A percentile compares a stretch with the other conserved stretches of the same genome.
Conservation (phyloP, 371 early-diverging fungal genomes). For the Mucor racemosus region DNA sequence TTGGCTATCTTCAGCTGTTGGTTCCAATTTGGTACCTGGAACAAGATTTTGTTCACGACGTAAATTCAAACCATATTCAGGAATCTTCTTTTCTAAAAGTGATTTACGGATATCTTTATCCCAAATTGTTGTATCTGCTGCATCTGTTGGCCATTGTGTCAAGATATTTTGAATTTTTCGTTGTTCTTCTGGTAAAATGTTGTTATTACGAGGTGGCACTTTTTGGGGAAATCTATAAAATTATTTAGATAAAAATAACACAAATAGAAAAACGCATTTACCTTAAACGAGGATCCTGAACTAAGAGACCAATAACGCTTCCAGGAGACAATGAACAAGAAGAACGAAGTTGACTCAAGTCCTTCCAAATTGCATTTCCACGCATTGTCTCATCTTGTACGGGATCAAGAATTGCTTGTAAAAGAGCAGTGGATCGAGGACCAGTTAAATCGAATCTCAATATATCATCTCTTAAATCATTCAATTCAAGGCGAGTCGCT, state of each 20-base stretch:
- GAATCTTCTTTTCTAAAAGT: constrained; percentile 44
- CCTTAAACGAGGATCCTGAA: constrained; percentile 78
- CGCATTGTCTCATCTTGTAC: constrained; percentile 11
- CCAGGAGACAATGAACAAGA: constrained; percentile 75
- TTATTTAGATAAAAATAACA: not conserved
- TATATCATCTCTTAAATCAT: constrained; percentile 45
- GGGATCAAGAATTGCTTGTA: constrained; percentile 62
- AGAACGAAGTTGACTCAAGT: constrained; percentile 54
- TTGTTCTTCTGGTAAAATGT: constrained; percentile 33
- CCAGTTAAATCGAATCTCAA: constrained; percentile 79
- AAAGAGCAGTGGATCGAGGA: constrained; percentile 74
- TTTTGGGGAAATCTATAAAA: constrained; percentile 73
- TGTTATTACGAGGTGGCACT: constrained; percentile 53
- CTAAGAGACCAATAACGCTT: constrained; percentile 65
- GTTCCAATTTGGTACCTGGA: constrained; percentile 54
- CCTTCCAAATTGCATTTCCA: constrained; percentile 50
- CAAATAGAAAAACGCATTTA: constrained; percentile 27
- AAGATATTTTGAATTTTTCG: constrained; percentile 35
- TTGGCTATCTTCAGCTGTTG: constrained; percentile 56
- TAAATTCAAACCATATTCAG: constrained; percentile 72
- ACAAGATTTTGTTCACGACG: constrained; percentile 54
- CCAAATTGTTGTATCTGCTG: constrained; percentile 68
- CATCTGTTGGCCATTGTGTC: constrained; percentile 65
- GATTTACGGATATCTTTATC: constrained; percentile 48
- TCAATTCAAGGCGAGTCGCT: constrained; percentile 23